These are phyloP conservation scores for Dacryopinax primogenitus DNA, from an alignment of 768 basidiomycete genomes.

Conservation along the genomic window DNA sequence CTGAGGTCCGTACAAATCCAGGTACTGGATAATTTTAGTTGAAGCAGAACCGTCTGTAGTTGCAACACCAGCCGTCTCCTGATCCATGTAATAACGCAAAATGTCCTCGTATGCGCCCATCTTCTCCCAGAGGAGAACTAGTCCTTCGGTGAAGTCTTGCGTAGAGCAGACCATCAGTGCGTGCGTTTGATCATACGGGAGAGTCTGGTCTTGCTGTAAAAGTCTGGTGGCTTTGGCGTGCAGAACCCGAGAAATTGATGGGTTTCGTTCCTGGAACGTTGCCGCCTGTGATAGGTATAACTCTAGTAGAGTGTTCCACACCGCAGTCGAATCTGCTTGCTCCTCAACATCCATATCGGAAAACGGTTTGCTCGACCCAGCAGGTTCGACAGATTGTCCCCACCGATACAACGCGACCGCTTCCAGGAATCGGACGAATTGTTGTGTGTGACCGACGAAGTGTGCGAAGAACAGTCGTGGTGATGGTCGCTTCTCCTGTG, in stretches of 20 bases:
- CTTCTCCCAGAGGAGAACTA: conserved; percentile 84
- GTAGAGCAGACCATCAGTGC: conserved; percentile 92
- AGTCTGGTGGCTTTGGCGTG: conserved; percentile 61
- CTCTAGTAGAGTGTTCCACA: conserved; percentile 94
- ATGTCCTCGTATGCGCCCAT: conserved; percentile 96
- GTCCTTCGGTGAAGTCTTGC: conserved; percentile 63
- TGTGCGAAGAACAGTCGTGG: conserved; percentile 84
- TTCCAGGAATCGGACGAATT: conserved; percentile 81
- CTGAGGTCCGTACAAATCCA: conserved; percentile 58
- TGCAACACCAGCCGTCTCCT: conserved; percentile 27
- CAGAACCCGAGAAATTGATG: conserved; percentile 20
- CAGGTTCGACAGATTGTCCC: conserved; percentile 50
- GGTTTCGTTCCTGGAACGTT: background rate
- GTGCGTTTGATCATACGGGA: conserved; percentile 78
- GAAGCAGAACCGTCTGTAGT: conserved; percentile 33
- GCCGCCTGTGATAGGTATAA: conserved; percentile 49
- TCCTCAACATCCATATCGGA: conserved; percentile 42
- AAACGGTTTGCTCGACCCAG: conserved; percentile 19
- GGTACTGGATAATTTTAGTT: conserved; percentile 53
- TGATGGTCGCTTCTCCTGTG: conserved; percentile 44
- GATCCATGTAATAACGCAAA: conserved; percentile 83
- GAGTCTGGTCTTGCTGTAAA: conserved; percentile 38
- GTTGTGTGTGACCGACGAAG: conserved; percentile 75
- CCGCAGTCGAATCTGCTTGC: conserved; percentile 55
- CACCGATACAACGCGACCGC: conserved; percentile 67